Evolutionary conservation across 73 alveolate genomes (phyloP).

Genomic region (Durusdinium trenchii): DNA sequence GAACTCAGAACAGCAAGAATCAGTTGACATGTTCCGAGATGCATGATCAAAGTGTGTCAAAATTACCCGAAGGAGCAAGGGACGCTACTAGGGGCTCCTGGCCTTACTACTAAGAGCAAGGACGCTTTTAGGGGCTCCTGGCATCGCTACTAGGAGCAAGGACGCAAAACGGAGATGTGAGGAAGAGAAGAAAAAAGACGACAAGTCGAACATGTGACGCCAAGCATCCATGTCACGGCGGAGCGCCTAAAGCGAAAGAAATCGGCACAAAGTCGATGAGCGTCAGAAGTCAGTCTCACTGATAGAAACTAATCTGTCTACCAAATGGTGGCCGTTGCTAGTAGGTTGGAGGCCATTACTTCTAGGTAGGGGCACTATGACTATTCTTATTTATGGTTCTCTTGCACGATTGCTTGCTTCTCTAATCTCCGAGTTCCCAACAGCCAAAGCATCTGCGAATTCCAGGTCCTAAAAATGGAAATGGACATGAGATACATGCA

Average conservation of each 20-base stretch:
- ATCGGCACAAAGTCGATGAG: neutral
- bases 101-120: too few species aligned
- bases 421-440: neutral
- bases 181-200: neutral
- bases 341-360: neutral
- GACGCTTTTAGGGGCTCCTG: too few species aligned
- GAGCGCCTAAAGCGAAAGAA: neutral
- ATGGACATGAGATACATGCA: neutral
- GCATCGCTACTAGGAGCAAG: too few species aligned
- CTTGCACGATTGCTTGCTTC: too few species aligned
- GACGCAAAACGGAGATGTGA: too few species aligned
- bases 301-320: too few species aligned
- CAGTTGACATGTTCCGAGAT: neutral
- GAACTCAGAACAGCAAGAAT: neutral
- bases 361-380: neutral
- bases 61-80: too few species aligned
- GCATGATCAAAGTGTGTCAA: too few species aligned
- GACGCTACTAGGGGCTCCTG: too few species aligned
- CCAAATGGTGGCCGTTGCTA: neutral
- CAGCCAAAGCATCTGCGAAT: slow-evolving; percentile 54
- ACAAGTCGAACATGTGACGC: neutral
- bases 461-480: slow-evolving; percentile 11
- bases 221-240: slow-evolving; percentile 31
- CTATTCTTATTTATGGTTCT: too few species aligned
- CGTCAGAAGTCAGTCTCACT: neutral